Conservation (phyloP, 805 yeast species). For the Nakazawaea populi region DNA sequence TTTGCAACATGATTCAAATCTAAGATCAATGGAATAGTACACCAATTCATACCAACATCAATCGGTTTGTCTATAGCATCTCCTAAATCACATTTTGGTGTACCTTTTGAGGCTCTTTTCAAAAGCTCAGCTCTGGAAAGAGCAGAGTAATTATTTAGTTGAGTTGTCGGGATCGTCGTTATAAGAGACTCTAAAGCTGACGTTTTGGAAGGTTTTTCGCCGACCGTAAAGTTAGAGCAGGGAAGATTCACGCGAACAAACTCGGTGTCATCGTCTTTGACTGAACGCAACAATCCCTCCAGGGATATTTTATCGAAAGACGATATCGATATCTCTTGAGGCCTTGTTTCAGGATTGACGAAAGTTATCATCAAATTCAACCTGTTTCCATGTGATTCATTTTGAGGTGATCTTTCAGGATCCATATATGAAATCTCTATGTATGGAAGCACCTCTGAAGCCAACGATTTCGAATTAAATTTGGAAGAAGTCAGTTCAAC, state of each 20-base stretch:
- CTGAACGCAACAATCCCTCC: not conserved
- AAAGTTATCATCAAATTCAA: conserved; percentile 12
- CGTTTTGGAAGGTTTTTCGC: conserved; percentile 12
- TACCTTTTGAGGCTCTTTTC: conserved; percentile 14
- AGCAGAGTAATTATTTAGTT: conserved; percentile 20
- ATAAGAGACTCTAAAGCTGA: conserved; percentile 11
- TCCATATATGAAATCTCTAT: conserved; percentile 1
- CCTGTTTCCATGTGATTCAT: not conserved
- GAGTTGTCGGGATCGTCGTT: conserved; percentile 23
- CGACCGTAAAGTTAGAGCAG: conserved; percentile 16
- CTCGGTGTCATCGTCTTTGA: not conserved
- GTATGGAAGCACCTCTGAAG: conserved; percentile 19
- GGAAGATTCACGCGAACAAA: conserved; percentile 12
- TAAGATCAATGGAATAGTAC: conserved; percentile 21
- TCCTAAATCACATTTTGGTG: not conserved
- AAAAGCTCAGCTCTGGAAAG: conserved; percentile 24
- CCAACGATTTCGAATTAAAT: conserved; percentile 12
- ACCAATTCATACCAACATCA: conserved; percentile 22
- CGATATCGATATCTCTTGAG: conserved; percentile 12
- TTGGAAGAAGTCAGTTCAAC: conserved; percentile 16
- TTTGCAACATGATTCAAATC: not conserved
- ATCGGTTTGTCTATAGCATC: conserved; percentile 6
- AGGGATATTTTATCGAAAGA: conserved; percentile 12
- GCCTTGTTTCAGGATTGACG: conserved; percentile 10
- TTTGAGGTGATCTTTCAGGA: not conserved